Percentiles rank a stretch among this genome's conserved stretches.
Conservation (phyloP, 495 filamentous ascomycete species). For the Cudoniella acicularis region DNA sequence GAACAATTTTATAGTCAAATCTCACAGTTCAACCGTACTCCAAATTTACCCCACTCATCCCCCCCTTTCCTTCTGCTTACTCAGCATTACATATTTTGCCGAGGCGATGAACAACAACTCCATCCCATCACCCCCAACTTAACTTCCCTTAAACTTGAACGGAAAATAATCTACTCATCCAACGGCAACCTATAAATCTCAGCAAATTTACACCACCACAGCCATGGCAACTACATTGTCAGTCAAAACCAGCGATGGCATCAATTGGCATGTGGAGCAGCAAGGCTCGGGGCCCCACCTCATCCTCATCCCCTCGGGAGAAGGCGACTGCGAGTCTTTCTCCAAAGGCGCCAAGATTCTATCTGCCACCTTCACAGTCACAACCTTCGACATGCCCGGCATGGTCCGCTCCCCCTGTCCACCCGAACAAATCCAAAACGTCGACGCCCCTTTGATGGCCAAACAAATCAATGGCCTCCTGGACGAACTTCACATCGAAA, state of each 20-base stretch:
- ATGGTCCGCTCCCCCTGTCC: conserved; percentile 25
- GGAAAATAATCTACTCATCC: too few species aligned
- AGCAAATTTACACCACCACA: neutral
- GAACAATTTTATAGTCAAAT: too few species aligned
- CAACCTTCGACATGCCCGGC: conserved; percentile 32
- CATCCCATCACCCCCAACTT: too few species aligned
- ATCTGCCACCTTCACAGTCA: conserved; percentile 22
- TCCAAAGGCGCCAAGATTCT: conserved; percentile 14
- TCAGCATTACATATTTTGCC: neutral
- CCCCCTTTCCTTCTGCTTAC: neutral
- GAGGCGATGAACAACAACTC: neutral
- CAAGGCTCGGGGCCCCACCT: conserved; percentile 23
- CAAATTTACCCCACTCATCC: neutral
- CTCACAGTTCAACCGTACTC: too few species aligned
- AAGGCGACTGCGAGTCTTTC: conserved; percentile 28
- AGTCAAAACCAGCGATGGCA: conserved; percentile 21
- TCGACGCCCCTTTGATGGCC: conserved; percentile 22
- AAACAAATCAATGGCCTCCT: conserved; percentile 25
- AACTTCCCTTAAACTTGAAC: too few species aligned
- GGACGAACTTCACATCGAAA: conserved; percentile 22
- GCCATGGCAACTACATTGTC: neutral
- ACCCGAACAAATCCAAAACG: conserved; percentile 7
- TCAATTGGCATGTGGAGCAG: conserved; percentile 26
- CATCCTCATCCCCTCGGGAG: conserved; percentile 26
- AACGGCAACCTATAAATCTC: too few species aligned